A percentile compares a stretch with the other conserved stretches of the same genome.
phyloP scores from a whole-genome alignment of 352 stramenopile genomes.

The Thalassiosira hispida region DNA sequence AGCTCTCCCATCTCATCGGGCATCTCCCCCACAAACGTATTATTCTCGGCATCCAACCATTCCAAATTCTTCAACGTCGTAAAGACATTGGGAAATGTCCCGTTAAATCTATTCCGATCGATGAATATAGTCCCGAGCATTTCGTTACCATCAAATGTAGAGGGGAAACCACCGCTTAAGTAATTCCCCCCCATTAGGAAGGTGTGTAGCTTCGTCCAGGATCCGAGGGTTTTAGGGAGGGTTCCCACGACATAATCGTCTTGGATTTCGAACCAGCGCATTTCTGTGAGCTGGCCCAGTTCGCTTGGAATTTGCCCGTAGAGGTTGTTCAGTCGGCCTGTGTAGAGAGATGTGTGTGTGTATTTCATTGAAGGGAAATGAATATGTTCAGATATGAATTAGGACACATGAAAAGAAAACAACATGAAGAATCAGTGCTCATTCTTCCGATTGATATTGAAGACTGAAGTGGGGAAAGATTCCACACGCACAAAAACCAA shows the following conservation, averaged over 20 bases:
- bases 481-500: background rate
- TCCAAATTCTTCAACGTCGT: constrained; percentile 64
- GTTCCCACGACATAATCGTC: constrained; percentile 45
- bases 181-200: constrained; percentile 51
- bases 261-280: constrained; percentile 56
- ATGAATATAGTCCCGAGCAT: constrained; percentile 68
- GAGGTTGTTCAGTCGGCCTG: constrained; percentile 41
- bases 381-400: no score
- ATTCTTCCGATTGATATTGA: no score
- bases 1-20: constrained; percentile 53
- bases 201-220: constrained; percentile 45
- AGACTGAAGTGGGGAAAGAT: background rate
- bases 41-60: constrained; percentile 65
- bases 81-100: constrained; percentile 46
- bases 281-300: constrained; percentile 47
- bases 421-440: no score
- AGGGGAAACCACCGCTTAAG: constrained; percentile 36
- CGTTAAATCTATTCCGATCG: constrained; percentile 52
- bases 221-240: constrained; percentile 36
- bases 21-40: constrained; percentile 58
- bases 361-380: no score
- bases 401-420: no score
- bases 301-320: constrained; percentile 54
- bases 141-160: constrained; percentile 54
- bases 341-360: background rate